A percentile compares a stretch with the other conserved stretches of the same genome.
Conservation (phyloP, 805 yeast genomes). For the Cyberlindnera mrakii region DNA sequence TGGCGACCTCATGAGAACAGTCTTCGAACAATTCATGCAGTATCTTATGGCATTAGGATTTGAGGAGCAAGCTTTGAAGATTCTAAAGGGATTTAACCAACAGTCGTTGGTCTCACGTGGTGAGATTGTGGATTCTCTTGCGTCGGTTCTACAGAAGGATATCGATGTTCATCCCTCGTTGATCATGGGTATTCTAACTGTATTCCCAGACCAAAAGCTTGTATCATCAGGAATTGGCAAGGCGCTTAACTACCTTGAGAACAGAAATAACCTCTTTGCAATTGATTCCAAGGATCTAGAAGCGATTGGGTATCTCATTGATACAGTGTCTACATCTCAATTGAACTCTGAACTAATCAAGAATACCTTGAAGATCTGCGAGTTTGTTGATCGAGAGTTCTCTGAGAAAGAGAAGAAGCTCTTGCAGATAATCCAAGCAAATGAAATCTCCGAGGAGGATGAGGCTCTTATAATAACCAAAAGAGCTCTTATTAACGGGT, state of each 20-base stretch:
- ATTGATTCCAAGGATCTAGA: constrained; percentile 2
- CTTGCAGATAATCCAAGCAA: not conserved
- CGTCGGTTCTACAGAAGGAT: not conserved
- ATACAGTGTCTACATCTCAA: not conserved
- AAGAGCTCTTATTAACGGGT: not conserved
- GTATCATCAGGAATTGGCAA: not conserved
- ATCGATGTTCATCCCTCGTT: not conserved
- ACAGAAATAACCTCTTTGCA: not conserved
- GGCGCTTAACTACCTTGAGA: not conserved
- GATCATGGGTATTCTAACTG: not conserved
- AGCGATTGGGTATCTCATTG: not conserved
- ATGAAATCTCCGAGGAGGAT: not conserved
- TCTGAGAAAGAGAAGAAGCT: not conserved
- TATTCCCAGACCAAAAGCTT: not conserved
- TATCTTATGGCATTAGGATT: constrained; percentile 14
- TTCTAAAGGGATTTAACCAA: not conserved
- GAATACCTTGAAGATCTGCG: constrained; percentile 5
- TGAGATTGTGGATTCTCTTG: not conserved
- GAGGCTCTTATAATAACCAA: not conserved
- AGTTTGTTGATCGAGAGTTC: not conserved
- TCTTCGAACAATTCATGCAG: constrained; percentile 10
- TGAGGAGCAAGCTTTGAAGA: constrained; percentile 11
- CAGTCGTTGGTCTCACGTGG: not conserved
- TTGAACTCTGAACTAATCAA: not conserved
- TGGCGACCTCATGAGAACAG: constrained; percentile 1